Conservation (phyloP, 2,329 filamentous ascomycete species). For the Xylaria sp. region DNA sequence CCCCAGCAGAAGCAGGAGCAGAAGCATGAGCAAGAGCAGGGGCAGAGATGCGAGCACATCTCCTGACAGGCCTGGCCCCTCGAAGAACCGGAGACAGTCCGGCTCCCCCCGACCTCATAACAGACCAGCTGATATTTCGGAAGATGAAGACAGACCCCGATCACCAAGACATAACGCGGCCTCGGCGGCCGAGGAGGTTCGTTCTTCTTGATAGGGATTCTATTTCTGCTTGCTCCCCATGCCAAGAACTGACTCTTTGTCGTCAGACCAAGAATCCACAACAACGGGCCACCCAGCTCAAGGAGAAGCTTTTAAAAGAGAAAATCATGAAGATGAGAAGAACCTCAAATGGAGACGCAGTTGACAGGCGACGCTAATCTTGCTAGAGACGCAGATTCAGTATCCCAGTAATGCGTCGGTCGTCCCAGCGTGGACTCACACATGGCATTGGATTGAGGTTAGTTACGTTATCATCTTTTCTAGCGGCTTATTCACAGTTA, state of each 20-base stretch:
- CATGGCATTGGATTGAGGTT: conserved; percentile 43
- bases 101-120: conserved; percentile 61
- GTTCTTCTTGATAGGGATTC: conserved; percentile 50
- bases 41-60: conserved; percentile 42
- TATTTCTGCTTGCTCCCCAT: conserved; percentile 42
- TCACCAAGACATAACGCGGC: conserved; percentile 50
- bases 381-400: conserved; percentile 52
- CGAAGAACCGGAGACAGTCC: conserved; percentile 62
- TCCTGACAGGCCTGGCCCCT: conserved; percentile 45
- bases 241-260: conserved; percentile 52
- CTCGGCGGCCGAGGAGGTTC: conserved; percentile 57
- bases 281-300: conserved; percentile 58
- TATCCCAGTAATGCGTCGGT: conserved; percentile 35
- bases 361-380: conserved; percentile 60
- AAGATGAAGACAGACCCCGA: conserved; percentile 58
- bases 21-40: conserved; percentile 39
- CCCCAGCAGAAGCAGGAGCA: conserved; percentile 39
- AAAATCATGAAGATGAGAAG: conserved; percentile 67
- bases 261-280: conserved; percentile 53
- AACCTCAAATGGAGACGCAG: conserved; percentile 56
- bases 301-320: conserved; percentile 64
- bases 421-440: conserved; percentile 25
- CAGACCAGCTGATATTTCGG: conserved; percentile 68
- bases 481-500: conserved; percentile 23
- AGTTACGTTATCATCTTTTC: conserved; percentile 36